Conservation (phyloP, 176 grass and related monocot genomes). For the Oryza glaberrima region DNA sequence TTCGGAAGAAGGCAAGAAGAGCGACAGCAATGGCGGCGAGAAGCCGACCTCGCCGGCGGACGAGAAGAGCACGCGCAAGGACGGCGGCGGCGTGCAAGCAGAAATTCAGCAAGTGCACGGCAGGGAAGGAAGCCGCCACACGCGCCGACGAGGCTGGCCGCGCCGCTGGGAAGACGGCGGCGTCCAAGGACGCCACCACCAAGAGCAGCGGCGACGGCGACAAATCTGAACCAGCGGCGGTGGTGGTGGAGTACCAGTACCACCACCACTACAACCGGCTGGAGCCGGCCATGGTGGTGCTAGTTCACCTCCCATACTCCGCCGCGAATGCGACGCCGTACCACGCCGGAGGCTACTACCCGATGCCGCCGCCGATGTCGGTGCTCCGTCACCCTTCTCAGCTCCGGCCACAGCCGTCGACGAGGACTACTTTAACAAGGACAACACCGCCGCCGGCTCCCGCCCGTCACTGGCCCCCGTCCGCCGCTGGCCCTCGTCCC, state of each 20-base stretch:
- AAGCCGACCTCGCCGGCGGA: background rate
- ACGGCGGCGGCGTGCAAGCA: slow-evolving; percentile 22
- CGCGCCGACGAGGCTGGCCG: background rate
- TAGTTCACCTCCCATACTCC: slow-evolving; percentile 54
- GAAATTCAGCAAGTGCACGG: slow-evolving; percentile 34
- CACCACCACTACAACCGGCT: slow-evolving; percentile 52
- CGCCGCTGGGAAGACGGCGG: slow-evolving; percentile 28
- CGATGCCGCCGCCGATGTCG: slow-evolving; percentile 13
- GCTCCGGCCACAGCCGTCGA: slow-evolving; percentile 63
- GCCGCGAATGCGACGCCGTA: slow-evolving; percentile 36
- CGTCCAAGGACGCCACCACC: slow-evolving; percentile 1
- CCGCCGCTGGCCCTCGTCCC: too few relatives aligned
- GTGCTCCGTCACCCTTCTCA: slow-evolving; percentile 21
- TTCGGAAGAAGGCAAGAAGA: slow-evolving; percentile 37
- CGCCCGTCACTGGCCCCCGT: too few relatives aligned
- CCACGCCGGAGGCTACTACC: slow-evolving; percentile 46
- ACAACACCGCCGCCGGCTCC: slow-evolving; percentile 49
- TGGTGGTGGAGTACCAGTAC: background rate
- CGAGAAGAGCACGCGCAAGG: slow-evolving; percentile 30
- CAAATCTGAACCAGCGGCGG: background rate
- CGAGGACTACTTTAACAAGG: slow-evolving; percentile 74
- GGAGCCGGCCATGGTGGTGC: slow-evolving; percentile 54
- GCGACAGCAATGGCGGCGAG: slow-evolving; percentile 13
- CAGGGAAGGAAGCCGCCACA: background rate
- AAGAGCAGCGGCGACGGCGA: background rate